A percentile compares a stretch with the other conserved stretches of the same genome.
Conservation (phyloP, 2,329 filamentous ascomycete species). For the Scedosporium boydii region DNA sequence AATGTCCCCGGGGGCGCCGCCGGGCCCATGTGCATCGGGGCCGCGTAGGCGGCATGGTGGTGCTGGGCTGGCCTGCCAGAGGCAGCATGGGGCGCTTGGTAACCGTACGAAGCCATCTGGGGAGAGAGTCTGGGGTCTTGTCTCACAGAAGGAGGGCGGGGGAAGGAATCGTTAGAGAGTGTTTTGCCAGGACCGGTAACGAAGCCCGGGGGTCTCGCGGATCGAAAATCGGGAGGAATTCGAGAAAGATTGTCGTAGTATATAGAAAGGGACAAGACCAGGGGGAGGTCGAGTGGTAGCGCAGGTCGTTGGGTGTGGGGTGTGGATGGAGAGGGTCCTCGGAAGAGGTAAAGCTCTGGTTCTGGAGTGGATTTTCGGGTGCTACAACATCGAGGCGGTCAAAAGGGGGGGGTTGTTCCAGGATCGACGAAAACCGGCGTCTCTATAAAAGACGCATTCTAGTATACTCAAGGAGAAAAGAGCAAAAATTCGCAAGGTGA, state of each 20-base stretch:
- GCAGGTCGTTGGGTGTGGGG: background rate
- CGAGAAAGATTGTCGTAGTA: background rate
- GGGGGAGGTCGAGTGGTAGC: background rate
- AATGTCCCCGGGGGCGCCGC: slow-evolving; percentile 74
- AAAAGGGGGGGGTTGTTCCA: background rate
- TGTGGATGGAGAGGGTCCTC: slow-evolving; percentile 1
- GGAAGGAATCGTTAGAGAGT: background rate
- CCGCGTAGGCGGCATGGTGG: slow-evolving; percentile 32
- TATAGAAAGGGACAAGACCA: background rate
- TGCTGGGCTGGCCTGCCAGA: slow-evolving; percentile 23
- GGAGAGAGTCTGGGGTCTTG: background rate
- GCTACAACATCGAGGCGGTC: slow-evolving; percentile 5
- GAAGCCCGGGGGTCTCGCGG: background rate
- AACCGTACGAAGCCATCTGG: slow-evolving; percentile 31
- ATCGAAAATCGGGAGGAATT: background rate
- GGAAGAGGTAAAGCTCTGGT: background rate
- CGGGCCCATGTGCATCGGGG: slow-evolving; percentile 27
- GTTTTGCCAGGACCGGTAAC: background rate
- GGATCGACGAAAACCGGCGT: background rate
- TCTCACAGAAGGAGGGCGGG: background rate
- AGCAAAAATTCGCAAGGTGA: background rate
- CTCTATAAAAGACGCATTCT: background rate
- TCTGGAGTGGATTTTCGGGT: slow-evolving; percentile 1
- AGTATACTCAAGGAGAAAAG: background rate
- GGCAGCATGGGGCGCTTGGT: slow-evolving; percentile 21